phyloP scores from a whole-genome alignment of 23 red algal genomes.

The Gracilariopsis chorda region DNA sequence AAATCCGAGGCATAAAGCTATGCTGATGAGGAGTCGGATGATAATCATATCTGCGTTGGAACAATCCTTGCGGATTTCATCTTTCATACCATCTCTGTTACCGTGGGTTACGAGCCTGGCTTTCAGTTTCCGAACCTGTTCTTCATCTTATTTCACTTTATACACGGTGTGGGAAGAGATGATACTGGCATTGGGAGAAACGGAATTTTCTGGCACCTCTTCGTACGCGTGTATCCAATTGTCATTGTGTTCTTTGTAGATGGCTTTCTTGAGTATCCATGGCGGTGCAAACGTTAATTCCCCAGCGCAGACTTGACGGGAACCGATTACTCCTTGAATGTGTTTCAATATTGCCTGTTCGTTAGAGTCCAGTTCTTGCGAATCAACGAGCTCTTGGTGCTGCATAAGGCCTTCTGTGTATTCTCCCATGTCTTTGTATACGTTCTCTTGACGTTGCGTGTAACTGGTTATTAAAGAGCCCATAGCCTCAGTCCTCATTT shows the following conservation, averaged over 20 bases:
- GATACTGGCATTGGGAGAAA: not conserved
- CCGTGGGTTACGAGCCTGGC: not conserved
- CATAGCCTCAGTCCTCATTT: not conserved
- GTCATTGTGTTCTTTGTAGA: not conserved
- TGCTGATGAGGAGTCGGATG: not conserved
- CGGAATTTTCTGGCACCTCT: not conserved
- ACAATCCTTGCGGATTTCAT: not conserved
- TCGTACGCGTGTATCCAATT: not conserved
- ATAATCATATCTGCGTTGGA: not conserved
- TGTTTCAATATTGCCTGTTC: not conserved
- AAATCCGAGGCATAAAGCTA: not conserved
- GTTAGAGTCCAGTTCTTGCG: not conserved
- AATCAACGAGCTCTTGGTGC: not conserved
- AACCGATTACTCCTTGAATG: not conserved
- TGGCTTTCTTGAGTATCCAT: not conserved
- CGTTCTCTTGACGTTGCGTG: not conserved
- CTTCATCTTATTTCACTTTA: not conserved
- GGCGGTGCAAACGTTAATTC: not conserved
- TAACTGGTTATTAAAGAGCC: not conserved
- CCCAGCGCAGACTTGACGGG: not conserved
- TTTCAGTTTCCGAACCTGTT: not conserved
- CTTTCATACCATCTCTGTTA: not conserved
- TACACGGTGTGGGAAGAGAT: constrained; percentile 4
- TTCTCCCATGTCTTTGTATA: not conserved
- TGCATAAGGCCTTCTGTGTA: not conserved